phyloP scores from a whole-genome alignment of 1,284 basidiomycete species.

The Thecaphora frezii region DNA sequence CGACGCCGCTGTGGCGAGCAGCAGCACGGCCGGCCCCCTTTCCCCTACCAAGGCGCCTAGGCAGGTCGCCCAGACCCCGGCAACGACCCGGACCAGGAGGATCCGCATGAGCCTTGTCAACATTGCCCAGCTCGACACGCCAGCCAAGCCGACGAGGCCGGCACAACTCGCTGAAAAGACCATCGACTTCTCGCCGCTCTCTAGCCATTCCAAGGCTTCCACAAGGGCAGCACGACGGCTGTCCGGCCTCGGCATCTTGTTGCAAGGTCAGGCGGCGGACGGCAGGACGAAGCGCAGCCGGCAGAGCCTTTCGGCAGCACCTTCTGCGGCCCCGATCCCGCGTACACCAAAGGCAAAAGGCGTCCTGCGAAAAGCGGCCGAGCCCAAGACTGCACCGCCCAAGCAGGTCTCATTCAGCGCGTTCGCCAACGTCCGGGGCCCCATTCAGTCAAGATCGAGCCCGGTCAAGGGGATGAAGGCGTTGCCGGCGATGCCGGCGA shows the following conservation, averaged over 20 bases:
- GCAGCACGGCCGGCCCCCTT: not conserved
- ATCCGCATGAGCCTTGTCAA: slow-evolving; percentile 39
- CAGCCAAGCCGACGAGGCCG: slow-evolving; percentile 12
- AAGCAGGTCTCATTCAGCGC: slow-evolving; percentile 37
- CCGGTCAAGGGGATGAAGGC: slow-evolving; percentile 38
- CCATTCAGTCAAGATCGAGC: slow-evolving; percentile 7
- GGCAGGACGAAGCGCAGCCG: slow-evolving; percentile 9
- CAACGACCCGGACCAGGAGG: slow-evolving; percentile 5
- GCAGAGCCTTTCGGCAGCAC: slow-evolving; percentile 15
- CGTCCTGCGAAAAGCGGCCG: not conserved
- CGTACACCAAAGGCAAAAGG: not conserved
- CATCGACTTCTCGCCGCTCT: not conserved
- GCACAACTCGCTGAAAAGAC: not conserved
- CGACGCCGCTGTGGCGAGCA: not conserved
- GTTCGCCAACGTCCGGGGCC: slow-evolving; percentile 4
- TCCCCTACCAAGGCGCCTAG: slow-evolving; percentile 13
- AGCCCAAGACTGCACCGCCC: slow-evolving; percentile 30
- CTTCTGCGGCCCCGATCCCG: not conserved
- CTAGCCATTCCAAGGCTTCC: not conserved
- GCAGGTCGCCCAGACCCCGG: slow-evolving; percentile 11
- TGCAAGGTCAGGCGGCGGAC: slow-evolving; percentile 23
- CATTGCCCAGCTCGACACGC: slow-evolving; percentile 30
- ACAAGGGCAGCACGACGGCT: slow-evolving; percentile 20
- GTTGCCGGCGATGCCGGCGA: slow-evolving; percentile 29
- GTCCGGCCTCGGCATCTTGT: slow-evolving; percentile 19